These are phyloP conservation scores for Hippophae gyantsensis DNA, from an alignment of 306 rosid genomes.

Conservation along the genomic window DNA sequence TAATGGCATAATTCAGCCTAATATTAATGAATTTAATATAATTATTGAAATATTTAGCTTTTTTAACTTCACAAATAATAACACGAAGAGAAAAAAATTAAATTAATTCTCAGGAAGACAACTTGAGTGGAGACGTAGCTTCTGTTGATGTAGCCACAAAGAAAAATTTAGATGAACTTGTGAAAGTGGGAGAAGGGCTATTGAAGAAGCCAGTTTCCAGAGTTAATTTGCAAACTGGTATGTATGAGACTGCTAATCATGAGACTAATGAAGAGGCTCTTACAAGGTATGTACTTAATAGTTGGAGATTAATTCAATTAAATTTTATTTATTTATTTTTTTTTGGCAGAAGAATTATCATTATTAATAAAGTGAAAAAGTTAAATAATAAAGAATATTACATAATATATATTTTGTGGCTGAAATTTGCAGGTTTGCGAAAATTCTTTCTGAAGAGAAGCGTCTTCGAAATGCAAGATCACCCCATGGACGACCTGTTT, in stretches of 20 bases:
- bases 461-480: conserved; percentile 36
- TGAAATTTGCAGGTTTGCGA: conserved; percentile 35
- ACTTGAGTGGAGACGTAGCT: conserved; percentile 22
- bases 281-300: conserved; percentile 22
- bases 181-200: conserved; percentile 35
- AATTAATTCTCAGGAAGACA: conserved; percentile 38
- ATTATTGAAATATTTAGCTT: neutral
- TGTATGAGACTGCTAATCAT: conserved; percentile 12
- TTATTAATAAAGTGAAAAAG: too few species aligned
- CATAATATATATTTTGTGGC: neutral
- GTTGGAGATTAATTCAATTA: neutral
- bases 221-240: conserved; percentile 42
- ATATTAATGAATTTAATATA: too few species aligned
- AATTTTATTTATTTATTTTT: neutral
- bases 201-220: conserved; percentile 43
- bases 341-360: too few species aligned
- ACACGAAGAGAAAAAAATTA: neutral
- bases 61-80: neutral
- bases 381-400: neutral
- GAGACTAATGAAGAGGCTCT: conserved; percentile 50
- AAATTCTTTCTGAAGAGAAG: conserved; percentile 39
- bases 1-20: too few species aligned
- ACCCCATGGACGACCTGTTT: conserved; percentile 12
- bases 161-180: conserved; percentile 38
- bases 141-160: conserved; percentile 50